phyloP scores from a whole-genome alignment of 768 basidiomycete species.

The Russula griseocarnosa region DNA sequence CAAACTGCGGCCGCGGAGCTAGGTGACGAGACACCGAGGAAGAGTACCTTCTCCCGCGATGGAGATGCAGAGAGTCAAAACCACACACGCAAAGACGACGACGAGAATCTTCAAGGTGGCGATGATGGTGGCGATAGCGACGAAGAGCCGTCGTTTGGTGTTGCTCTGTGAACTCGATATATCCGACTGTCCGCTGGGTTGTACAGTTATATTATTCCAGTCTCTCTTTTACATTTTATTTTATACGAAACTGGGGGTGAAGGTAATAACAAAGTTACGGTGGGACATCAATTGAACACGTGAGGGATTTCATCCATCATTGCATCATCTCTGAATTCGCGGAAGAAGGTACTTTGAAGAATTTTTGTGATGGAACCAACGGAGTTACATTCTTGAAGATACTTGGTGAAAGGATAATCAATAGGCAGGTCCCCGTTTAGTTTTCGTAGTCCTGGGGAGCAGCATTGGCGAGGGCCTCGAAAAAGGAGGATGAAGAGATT shows the following conservation, averaged over 20 bases:
- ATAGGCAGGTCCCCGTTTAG: too few species aligned
- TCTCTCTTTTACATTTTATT: not conserved
- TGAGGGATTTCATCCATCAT: too few species aligned
- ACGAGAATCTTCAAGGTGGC: not conserved
- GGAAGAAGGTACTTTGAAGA: too few species aligned
- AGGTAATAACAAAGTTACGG: too few species aligned
- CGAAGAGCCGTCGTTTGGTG: slow-evolving; percentile 23
- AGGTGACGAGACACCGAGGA: slow-evolving; percentile 13
- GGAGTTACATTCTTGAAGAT: too few species aligned
- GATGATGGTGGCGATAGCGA: slow-evolving; percentile 7
- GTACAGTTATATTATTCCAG: not conserved
- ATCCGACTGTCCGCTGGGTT: slow-evolving; percentile 8
- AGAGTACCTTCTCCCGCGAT: not conserved
- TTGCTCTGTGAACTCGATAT: slow-evolving; percentile 17
- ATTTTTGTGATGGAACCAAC: too few species aligned
- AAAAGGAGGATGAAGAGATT: too few species aligned
- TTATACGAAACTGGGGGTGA: not conserved
- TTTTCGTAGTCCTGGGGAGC: too few species aligned
- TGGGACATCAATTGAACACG: too few species aligned
- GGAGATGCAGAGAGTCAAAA: not conserved
- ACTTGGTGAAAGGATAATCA: too few species aligned
- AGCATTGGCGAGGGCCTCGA: too few species aligned
- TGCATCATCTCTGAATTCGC: too few species aligned
- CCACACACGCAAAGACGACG: not conserved
- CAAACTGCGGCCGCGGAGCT: not conserved